Evolutionary conservation across 345 rosid genomes (phyloP).

Genomic region (Arabidopsis arenosa): DNA sequence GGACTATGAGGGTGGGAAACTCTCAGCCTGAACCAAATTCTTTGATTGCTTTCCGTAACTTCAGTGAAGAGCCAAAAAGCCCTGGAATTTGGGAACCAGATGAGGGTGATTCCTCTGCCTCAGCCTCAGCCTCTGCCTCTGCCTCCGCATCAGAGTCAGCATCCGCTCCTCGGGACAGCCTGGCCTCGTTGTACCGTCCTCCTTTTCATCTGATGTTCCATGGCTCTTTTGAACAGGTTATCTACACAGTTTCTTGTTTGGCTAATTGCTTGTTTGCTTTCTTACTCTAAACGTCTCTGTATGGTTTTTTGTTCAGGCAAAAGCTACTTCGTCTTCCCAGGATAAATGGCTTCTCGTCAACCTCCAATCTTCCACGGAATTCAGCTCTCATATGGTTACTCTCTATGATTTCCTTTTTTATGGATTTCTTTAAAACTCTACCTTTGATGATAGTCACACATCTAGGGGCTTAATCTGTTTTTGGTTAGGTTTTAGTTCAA

Average conservation of each 20-base stretch:
- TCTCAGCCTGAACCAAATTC: slow-evolving; percentile 59
- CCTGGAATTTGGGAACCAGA: slow-evolving; percentile 73
- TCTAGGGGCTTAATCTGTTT: not conserved
- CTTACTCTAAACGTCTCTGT: slow-evolving; percentile 21
- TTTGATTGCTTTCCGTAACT: slow-evolving; percentile 88
- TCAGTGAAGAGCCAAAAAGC: slow-evolving; percentile 82
- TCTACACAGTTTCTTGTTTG: slow-evolving; percentile 4
- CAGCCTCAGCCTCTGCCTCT: slow-evolving; percentile 31
- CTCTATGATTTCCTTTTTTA: slow-evolving; percentile 16
- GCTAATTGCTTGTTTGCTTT: slow-evolving; percentile 4
- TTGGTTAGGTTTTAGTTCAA: not conserved
- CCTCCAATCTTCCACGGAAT: slow-evolving; percentile 89
- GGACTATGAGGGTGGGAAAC: slow-evolving; percentile 61
- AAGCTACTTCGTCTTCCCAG: slow-evolving; percentile 71
- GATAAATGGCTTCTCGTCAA: slow-evolving; percentile 97
- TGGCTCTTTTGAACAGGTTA: slow-evolving; percentile 93
- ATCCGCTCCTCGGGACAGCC: slow-evolving; percentile 71
- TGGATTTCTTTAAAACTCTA: not conserved
- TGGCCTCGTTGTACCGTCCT: slow-evolving; percentile 94
- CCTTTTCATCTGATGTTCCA: slow-evolving; percentile 85
- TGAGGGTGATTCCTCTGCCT: slow-evolving; percentile 53
- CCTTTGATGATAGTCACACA: not conserved
- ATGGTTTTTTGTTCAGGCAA: slow-evolving; percentile 62
- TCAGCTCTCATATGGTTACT: slow-evolving; percentile 83
- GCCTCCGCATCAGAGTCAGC: slow-evolving; percentile 41